Evolutionary conservation across 306 rosid genomes (phyloP), one percentile per base, ranked within the genome.

Genomic region (Rosa persica): DNA sequence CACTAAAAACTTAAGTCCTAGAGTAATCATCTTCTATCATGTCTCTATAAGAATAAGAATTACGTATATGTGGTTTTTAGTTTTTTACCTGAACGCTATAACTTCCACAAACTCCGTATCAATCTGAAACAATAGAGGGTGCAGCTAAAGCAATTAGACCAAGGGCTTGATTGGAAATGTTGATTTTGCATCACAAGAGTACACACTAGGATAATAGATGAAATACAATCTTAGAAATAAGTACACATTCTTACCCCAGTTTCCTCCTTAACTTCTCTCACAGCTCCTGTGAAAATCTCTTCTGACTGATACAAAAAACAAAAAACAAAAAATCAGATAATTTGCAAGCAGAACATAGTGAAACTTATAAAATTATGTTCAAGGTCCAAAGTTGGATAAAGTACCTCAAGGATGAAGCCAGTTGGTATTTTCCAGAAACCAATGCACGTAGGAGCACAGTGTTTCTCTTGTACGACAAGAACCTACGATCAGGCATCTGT

Each of bases 371-470:
- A 76, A 58, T 40, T 40, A 0, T 10, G 25, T 47, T 5, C 49
- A 76, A 19, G 48, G 64, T 12, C 7, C 42, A 67, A 71, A 77
- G 15, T 54, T 55, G 15, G 66, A 78, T 30, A 36, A 48, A 40
- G 42, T 85, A 95, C 99, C 99, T 92, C 97, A 36, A 85, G 89
- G 83, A 95, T 87, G 81, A 92, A 95, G 25, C 99, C 99, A 20
- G 99, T 95, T 49, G 99, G 99, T 54, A 95, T 92, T 88, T 95
- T 95, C 99, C 99, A 95, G 66, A 92, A 89, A 74, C 91, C 93
- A 66, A 52, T 75, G 27, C 72, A 82, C 42, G 85, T 48, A 6
- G 98, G 84, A 64, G 85, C 83, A 74, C 93, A 89, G n/a, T 93
- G 90, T 76, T 87, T 93, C 85, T 92, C 99, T 91, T 95, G 98